Evolutionary conservation across 2,329 filamentous ascomycete species (phyloP), one percentile per base, ranked within the genome.

Genomic region (Hymenoscyphus salicellus): DNA sequence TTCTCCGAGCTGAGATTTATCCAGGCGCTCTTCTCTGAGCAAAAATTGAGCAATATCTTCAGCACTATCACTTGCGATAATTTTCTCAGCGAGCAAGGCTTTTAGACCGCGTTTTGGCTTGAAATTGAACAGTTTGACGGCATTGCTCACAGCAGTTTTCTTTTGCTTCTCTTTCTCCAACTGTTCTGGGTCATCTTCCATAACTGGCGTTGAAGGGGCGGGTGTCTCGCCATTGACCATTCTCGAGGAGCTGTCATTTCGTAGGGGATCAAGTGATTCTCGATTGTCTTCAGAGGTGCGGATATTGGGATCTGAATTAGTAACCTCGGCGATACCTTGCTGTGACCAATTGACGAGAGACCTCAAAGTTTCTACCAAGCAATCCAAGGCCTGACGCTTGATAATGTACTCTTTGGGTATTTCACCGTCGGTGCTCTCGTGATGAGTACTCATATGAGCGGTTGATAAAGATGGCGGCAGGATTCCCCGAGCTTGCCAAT

Each of bases 61-160:
- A 0, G 95, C 89, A 6, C 82, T 85, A 61, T 93, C 86, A 63
- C 90, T 94, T 1, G 85, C 79, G 65, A 99, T 97, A 76, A 99
- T 97, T 0, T 92, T 92, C 68, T 96, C 91, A 30, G 90, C 84
- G 14, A 98, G 75, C 20, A 99, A 79, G 17, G 90, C 79, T 75
- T 97, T 97, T 74, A 99, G 86, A 5, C 95, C 96, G 65, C 90
- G 87, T 78, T 99, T 99, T 0, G 96, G 93, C 77, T 99, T 99
- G 82, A 94, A 97, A 76, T 99, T 99, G 83, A 99, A 99, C 67
- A 92, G 90, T 59, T 89, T 87, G 62, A 97, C 90, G 1, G 91
- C 94, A 72, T 96, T 95, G 61, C 89, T 91, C 66, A 98, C 80
- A 0, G 95, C 95, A 6, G 92, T 98, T 79, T 99, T 99, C 67